Base-by-base conservation (phyloP, 2,329 filamentous ascomycete genomes). In the Chaetomium sp. region DNA sequence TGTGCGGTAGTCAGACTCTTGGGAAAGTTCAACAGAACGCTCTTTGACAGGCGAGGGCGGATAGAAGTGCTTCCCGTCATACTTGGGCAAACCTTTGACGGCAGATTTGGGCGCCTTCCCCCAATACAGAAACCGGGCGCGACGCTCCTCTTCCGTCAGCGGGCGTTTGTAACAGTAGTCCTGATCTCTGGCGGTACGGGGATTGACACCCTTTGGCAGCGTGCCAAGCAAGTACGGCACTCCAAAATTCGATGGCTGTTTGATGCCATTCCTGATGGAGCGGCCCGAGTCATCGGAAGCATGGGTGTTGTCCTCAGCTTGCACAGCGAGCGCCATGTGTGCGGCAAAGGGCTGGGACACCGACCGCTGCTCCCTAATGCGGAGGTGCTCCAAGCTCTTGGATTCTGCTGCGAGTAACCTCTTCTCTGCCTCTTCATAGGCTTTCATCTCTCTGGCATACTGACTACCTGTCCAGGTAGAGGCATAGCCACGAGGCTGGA, bases 41-140 rank as follows among this genome's bases (percentile, higher is more conserved):
- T 75, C 70, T 71, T 83, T 84, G 67, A 75, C 72, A 1, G 84
- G 83, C 0, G 85, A 87, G 3, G 84, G 76, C 33, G 82, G 84
- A 67, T 87, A 88, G 69, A 88, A 88, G 72, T 88, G 81, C 72
- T 86, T 87, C 27, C 87, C 86, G 68, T 89, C 86, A 69, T 86
- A 89, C 73, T 86, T 88, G 38, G 86, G 86, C 49, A 88, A 76
- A 2, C 85, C 83, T 38, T 77, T 79, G 57, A 82, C 78, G 13
- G 79, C 78, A 68, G 81, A 79, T 33, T 76, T 78, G 50, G 85
- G 81, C 19, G 83, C 81, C 51, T 83, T 82, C 10, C 83, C 85
- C 84, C 85, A 89, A 72, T 87, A 88, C 67, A 87, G 75, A 67
- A 83, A 81, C 53, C 86, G 82, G 67, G 87, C 84, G 61, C 82